Base-by-base conservation (phyloP, 176 grass and related monocot species). In the Oryza australiensis region DNA sequence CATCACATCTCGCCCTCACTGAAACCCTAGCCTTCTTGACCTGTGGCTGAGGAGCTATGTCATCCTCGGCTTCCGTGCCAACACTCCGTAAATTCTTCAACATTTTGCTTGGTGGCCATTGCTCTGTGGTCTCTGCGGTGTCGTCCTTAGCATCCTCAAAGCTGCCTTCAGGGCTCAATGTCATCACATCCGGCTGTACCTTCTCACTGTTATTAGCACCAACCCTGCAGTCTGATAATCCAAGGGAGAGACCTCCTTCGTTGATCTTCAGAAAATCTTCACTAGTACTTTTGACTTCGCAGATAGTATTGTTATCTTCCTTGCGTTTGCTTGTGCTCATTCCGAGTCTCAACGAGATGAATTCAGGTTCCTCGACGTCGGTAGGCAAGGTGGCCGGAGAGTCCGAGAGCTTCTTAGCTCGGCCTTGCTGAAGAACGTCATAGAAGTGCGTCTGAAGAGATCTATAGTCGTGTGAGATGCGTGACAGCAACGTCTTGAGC, bases 1-100 rank as follows among this genome's bases (percentile, higher is more conserved):
- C 24, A 70, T 97, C 90, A 63, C 95, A 97, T 75, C 90, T 73
- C 45, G 86, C 88, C 79, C 95, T 85, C 51, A 94, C 86, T 0
- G 92, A 94, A 35, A 98, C 92, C 79, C 95, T 90, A 38, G 90
- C 76, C 72, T 91, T 98, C 90, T 93, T 98, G 62, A 83, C 63
- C 51, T 89, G 86, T 9, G 84, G 79, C 49, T 85, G 84, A 1
- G 84, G 88, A 0, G 53, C 86, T 32, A 70, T 37, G 13, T 88
- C 89, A 2, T 87, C 88, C 18, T 93, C 86, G 1, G 70, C 62
- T n/a, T 89, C 86, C 1, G 28, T 14, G 2, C 69, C 74, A 0
- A 10, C 43, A 24, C 23, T 82, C 45, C 78, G 68, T 59, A 57
- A 43, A 48, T 64, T 91, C 86, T 93, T 93, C 22, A 38, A 3